Percentiles rank a stretch among this genome's conserved stretches.
Conservation (phyloP, 2,329 filamentous ascomycete species). For the Monilinia aucupariae region DNA sequence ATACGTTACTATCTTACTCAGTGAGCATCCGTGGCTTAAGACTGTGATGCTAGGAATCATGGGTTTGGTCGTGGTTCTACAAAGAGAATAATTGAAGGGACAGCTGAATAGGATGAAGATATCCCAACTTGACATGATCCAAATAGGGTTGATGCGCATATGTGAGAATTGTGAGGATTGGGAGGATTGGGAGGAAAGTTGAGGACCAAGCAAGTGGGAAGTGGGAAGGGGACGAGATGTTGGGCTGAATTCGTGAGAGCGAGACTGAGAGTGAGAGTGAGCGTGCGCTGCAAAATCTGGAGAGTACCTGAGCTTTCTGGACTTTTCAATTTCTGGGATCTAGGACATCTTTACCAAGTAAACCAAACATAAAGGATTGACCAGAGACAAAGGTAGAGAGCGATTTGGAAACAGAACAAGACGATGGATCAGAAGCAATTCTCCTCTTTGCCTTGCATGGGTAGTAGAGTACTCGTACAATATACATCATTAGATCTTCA, state of each 20-base stretch:
- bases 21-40: constrained; percentile 96
- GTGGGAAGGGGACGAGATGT: background rate
- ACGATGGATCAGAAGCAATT: background rate
- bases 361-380: too few species aligned
- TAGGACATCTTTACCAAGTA: background rate
- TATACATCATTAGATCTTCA: background rate
- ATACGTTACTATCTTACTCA: constrained; percentile 93
- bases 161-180: background rate
- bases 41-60: constrained; percentile 90
- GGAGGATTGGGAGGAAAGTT: too few species aligned
- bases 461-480: background rate
- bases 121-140: constrained; percentile 25
- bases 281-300: background rate
- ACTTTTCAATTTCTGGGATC: background rate
- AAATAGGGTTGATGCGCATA: background rate
- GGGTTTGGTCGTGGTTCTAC: constrained; percentile 87
- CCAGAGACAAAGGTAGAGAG: background rate
- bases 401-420: background rate
- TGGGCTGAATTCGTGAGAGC: background rate
- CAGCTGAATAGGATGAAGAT: constrained; percentile 21
- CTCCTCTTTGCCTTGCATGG: too few species aligned
- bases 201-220: background rate
- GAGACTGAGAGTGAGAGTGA: too few species aligned
- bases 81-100: constrained; percentile 61
- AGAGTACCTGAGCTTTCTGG: background rate